phyloP scores from a whole-genome alignment of 1,284 basidiomycete genomes.

The Sutorius eximius region DNA sequence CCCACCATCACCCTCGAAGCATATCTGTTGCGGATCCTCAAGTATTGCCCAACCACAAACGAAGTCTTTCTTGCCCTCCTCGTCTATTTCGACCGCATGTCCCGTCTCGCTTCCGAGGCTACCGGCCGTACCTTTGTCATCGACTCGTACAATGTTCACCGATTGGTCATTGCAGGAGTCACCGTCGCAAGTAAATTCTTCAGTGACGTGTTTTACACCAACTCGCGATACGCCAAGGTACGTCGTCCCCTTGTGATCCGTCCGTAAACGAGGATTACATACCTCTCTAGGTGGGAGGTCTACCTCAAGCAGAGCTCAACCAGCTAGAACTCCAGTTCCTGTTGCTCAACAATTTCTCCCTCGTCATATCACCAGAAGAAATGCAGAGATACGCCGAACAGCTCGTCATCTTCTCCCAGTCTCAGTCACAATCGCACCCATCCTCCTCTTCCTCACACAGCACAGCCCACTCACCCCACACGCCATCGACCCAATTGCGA shows the following conservation, averaged over 20 bases:
- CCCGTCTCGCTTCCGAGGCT: slow-evolving; percentile 63
- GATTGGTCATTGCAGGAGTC: slow-evolving; percentile 94
- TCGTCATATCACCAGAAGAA: slow-evolving; percentile 87
- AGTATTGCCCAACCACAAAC: slow-evolving; percentile 98
- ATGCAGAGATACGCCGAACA: slow-evolving; percentile 96
- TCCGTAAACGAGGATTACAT: not conserved
- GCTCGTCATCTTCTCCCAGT: slow-evolving; percentile 65
- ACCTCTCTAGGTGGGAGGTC: slow-evolving; percentile 77
- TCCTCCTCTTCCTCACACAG: slow-evolving; percentile 27
- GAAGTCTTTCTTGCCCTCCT: slow-evolving; percentile 94
- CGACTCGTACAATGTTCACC: slow-evolving; percentile 96
- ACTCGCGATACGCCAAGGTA: slow-evolving; percentile 97
- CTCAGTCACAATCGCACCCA: slow-evolving; percentile 30
- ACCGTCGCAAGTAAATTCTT: slow-evolving; percentile 99
- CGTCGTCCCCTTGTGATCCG: slow-evolving; percentile 29
- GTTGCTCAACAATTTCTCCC: slow-evolving; percentile 91
- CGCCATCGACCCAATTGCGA: slow-evolving; percentile 26
- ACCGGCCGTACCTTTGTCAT: slow-evolving; percentile 84
- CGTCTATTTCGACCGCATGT: slow-evolving; percentile 96
- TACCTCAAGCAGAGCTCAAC: slow-evolving; percentile 93
- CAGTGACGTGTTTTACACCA: slow-evolving; percentile 99
- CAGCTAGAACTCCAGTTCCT: slow-evolving; percentile 97
- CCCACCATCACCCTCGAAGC: slow-evolving; percentile 94
- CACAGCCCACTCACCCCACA: slow-evolving; percentile 20
- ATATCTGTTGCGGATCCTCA: slow-evolving; percentile 93